Conservation (phyloP, 768 basidiomycete genomes). For the Termitomyces sp. region DNA sequence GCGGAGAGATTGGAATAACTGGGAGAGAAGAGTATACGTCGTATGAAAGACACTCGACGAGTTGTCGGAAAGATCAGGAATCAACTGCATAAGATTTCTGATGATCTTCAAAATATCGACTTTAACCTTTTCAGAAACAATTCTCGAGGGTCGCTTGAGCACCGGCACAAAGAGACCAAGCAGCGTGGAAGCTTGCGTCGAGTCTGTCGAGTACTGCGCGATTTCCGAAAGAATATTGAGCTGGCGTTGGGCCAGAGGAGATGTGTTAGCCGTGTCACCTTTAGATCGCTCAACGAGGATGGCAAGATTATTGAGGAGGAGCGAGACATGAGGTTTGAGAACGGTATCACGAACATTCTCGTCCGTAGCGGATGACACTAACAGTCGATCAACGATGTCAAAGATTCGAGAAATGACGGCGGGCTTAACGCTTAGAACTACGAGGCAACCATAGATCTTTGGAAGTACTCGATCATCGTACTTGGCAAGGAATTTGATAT, state of each 20-base stretch:
- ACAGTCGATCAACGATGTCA: constrained; percentile 75
- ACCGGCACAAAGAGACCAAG: constrained; percentile 73
- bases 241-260: constrained; percentile 73
- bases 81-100: constrained; percentile 56
- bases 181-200: constrained; percentile 66
- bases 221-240: constrained; percentile 77
- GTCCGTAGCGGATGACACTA: constrained; percentile 49
- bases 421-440: constrained; percentile 83
- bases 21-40: constrained; percentile 63
- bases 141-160: constrained; percentile 67
- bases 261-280: constrained; percentile 41
- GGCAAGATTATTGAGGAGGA: constrained; percentile 68
- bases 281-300: constrained; percentile 61
- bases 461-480: constrained; percentile 67
- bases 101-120: constrained; percentile 72
- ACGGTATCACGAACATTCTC: constrained; percentile 42
- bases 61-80: constrained; percentile 52
- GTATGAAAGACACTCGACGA: constrained; percentile 38
- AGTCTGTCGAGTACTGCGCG: constrained; percentile 66
- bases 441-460: constrained; percentile 76
- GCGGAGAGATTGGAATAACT: constrained; percentile 72
- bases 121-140: constrained; percentile 85
- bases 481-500: constrained; percentile 58
- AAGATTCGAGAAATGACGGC: constrained; percentile 75
- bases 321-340: constrained; percentile 64